Conservation (phyloP, 176 grass and related monocot genomes). For the Tuctoria greenei region DNA sequence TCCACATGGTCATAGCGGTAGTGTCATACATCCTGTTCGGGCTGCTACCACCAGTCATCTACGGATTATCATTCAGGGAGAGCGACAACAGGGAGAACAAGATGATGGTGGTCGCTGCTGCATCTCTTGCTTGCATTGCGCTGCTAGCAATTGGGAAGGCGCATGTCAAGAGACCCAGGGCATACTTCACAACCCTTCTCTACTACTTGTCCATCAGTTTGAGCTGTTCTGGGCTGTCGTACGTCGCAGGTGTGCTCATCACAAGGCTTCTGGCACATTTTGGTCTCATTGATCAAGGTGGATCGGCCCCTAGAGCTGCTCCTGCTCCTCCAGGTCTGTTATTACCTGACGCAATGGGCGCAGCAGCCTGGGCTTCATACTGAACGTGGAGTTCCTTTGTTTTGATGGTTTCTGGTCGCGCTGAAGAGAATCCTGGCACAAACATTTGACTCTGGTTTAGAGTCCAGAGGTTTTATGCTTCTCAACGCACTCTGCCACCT, state of each 20-base stretch:
- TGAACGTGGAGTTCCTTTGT: conserved; percentile 21
- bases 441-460: neutral
- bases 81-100: conserved; percentile 65
- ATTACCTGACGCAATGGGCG: conserved; percentile 5
- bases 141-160: conserved; percentile 74
- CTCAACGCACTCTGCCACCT: neutral
- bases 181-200: conserved; percentile 60
- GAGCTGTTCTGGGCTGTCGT: conserved; percentile 59
- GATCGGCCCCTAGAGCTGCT: neutral
- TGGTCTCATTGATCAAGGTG: conserved; percentile 47
- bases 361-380: conserved; percentile 49
- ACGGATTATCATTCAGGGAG: conserved; percentile 60
- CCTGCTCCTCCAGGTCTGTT: conserved; percentile 25
- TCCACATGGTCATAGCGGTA: conserved; percentile 58
- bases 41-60: conserved; percentile 63
- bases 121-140: conserved; percentile 57
- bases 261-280: conserved; percentile 50
- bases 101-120: conserved; percentile 49
- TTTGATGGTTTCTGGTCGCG: neutral
- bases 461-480: conserved; percentile 3
- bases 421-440: neutral
- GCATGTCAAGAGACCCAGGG: conserved; percentile 45
- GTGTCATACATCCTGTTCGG: conserved; percentile 77
- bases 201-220: conserved; percentile 63
- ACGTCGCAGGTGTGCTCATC: conserved; percentile 58